Evolutionary conservation across 306 rosid species (phyloP), one percentile per base, ranked within the genome.

Genomic region (Trifolium pratense): DNA sequence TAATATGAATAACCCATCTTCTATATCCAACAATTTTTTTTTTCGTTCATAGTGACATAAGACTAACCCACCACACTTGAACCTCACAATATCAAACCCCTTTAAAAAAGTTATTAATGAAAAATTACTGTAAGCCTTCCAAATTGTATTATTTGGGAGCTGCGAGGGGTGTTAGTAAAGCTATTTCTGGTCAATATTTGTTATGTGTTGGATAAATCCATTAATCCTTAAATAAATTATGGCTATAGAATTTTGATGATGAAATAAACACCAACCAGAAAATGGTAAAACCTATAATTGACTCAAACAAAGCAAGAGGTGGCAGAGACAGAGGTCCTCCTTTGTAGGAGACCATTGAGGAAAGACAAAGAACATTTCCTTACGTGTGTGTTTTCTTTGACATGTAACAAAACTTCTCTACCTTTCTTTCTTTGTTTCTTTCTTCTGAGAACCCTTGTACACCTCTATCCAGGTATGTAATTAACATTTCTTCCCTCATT

Each of bases 301-400:
- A 81, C 70, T 57, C 51, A 67, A 72, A 70, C 78, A 49, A 91
- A 85, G 83, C 77, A 70, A 80, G 51, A 80, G 81, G 70, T 64
- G 84, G 67, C 53, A 51, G 11, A 59, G 39, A 68, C 45, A 65
- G 36, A 52, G 57, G 45, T 29, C 92, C 96, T 73, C 70, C 79
- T 84, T 88, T 84, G 81, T 77, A 84, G 89, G 89, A 84, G 89
- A 59, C 66, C 66, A 59, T 59, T 59, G 66, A 59, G 21, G 82
- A 34, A 78, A 82, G 79, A 75, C 77, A 51, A 25, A 59, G 26
- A 42, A 46, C 42, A 15, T 37, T 63, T 77, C 74, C 68, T 74
- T 76, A 43, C 76, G 74, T 66, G 20, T 70, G 37, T 39, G 32
- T 11, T 31, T 42, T 48, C n/a, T 15, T 73, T 66, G 66, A 11